A percentile compares a stretch with the other conserved stretches of the same genome.
Conservation (phyloP, 495 filamentous ascomycete genomes). For the Hypomontagnella submonticulosa region DNA sequence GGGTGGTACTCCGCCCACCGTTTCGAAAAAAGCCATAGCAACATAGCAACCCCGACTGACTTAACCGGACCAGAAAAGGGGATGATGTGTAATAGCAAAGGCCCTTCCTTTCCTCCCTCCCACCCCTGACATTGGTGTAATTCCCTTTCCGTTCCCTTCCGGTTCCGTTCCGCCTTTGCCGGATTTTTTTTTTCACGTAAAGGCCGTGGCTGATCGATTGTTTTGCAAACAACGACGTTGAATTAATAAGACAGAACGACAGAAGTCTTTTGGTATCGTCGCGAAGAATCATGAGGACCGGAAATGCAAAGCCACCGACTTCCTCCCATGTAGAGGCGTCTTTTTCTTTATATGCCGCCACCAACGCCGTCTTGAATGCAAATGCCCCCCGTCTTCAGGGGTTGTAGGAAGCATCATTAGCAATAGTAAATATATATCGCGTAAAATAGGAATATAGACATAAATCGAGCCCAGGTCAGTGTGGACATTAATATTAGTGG, state of each 20-base stretch:
- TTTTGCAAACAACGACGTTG: slow-evolving; percentile 44
- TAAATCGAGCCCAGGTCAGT: slow-evolving; percentile 36
- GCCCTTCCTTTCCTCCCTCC: slow-evolving; percentile 30
- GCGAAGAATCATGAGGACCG: slow-evolving; percentile 46
- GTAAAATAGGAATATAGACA: slow-evolving; percentile 39
- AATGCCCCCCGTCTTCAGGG: slow-evolving; percentile 29
- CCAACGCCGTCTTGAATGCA: slow-evolving; percentile 50
- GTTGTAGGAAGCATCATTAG: slow-evolving; percentile 41
- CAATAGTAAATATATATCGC: slow-evolving; percentile 44
- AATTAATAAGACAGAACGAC: slow-evolving; percentile 46
- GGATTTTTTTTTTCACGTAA: slow-evolving; percentile 31
- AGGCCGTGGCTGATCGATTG: slow-evolving; percentile 43
- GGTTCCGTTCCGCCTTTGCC: slow-evolving; percentile 42
- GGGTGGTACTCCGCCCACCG: slow-evolving; percentile 32
- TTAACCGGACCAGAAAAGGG: slow-evolving; percentile 33
- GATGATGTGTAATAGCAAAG: slow-evolving; percentile 25
- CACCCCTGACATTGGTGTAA: slow-evolving; percentile 43
- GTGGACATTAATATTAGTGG: slow-evolving; percentile 42
- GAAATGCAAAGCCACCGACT: slow-evolving; percentile 43
- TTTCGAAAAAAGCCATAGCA: slow-evolving; percentile 40
- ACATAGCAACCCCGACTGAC: slow-evolving; percentile 22
- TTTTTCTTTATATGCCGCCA: slow-evolving; percentile 49
- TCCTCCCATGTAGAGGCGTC: slow-evolving; percentile 40
- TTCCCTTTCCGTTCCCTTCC: slow-evolving; percentile 39
- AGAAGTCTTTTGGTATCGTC: slow-evolving; percentile 51